phyloP scores from a whole-genome alignment of 257 asterid species.

The Datura wrightii region DNA sequence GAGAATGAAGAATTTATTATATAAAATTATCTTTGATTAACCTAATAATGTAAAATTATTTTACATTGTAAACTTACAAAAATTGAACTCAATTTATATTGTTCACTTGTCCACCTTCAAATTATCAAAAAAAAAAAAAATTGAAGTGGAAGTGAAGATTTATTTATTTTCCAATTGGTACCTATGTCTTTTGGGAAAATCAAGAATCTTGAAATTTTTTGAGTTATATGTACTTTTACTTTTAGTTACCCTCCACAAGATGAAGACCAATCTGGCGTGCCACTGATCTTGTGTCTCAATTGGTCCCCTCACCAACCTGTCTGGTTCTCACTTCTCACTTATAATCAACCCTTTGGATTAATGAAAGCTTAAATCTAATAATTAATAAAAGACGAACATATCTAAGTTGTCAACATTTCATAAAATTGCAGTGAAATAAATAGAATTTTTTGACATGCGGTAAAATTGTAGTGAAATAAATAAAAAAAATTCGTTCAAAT shows the following conservation, averaged over 20 bases:
- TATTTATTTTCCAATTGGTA: not conserved
- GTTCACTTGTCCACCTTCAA: too few species aligned
- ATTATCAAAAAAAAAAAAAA: too few species aligned
- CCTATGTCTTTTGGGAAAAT: constrained; percentile 4
- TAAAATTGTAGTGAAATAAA: not conserved
- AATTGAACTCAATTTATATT: too few species aligned
- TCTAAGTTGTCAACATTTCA: not conserved
- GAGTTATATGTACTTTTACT: constrained; percentile 15
- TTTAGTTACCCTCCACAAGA: not conserved
- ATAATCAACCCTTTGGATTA: not conserved
- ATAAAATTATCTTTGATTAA: too few species aligned
- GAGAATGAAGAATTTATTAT: too few species aligned
- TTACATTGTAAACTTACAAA: too few species aligned
- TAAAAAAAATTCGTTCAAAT: not conserved
- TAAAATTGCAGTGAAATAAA: not conserved
- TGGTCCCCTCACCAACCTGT: constrained; percentile 16
- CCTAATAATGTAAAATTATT: too few species aligned
- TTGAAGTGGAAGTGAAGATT: not conserved
- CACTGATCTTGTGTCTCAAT: constrained; percentile 2
- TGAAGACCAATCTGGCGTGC: constrained; percentile 10
- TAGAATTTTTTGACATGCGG: too few species aligned
- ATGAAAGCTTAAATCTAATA: not conserved
- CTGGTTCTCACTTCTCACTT: not conserved
- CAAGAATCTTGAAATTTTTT: constrained; percentile 32
- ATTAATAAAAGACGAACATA: not conserved